Evolutionary conservation across 352 stramenopile species (phyloP), one percentile per base, ranked within the genome.

Genomic region (Globisporangium viniferum): DNA sequence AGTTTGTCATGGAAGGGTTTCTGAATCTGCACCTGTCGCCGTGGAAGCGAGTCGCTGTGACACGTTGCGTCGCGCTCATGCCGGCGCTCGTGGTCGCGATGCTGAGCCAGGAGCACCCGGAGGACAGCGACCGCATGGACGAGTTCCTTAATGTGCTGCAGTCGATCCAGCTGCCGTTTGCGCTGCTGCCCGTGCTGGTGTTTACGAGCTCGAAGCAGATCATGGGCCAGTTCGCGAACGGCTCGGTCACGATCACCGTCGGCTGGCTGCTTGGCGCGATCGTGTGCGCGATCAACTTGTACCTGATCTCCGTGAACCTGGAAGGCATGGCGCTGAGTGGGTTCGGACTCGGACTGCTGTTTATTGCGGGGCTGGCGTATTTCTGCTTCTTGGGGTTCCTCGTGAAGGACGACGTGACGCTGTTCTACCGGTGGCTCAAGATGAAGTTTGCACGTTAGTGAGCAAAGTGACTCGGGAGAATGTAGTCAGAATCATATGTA

Each of bases 1-100:
- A 99, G 75, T 98, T 98, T 63, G 94, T 99, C 33, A 99, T 99
- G 95, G 93, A 98, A 79, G 96, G 96, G 0, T 99, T 99, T 64
- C 74, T 98, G n/a, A 82, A 98, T 57, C 76, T 98, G 31, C 83
- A 89, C 39, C 66, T 99, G 10, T 83, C 94, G 5, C 81, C 93
- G 22, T 75, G 84, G 84, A 92, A 92, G 68, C 84, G 84, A 62
- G 84, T 92, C 12, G 79, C 80, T 0, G 66, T 93, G 15, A 99
- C 96, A 4, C 90, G 96, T 20, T 88, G 94, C 51, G 89, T 99
- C 6, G 97, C 96, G 2, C 91, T 99, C 7, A 76, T 94, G 8
- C 93, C 92, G 12, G 92, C 92, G 7, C 71, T 98, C 48, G 73
- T 81, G 2, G 93, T 98, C 24, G 91, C 91, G 5, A 90, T 97